Evolutionary conservation across 305 asterid species (phyloP), one percentile per base, ranked within the genome.

Genomic region (Fraxinus greggii): DNA sequence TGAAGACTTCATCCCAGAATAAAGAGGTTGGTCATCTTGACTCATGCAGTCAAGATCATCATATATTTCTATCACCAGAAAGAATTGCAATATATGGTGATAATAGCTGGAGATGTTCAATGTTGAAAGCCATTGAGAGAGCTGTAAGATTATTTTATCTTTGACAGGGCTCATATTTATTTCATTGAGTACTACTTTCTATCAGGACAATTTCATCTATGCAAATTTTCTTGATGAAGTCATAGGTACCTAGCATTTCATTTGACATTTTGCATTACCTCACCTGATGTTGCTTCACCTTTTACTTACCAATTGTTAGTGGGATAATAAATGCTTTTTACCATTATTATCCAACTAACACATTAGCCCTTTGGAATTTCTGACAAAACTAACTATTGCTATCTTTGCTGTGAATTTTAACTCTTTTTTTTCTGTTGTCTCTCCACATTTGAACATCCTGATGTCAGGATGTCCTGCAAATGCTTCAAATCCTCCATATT

Each of bases 11-110:
- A 15, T 77, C 75, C 21, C 77, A 73, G 81, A 80, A 86, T 81
- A 70, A 80, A 88, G 88, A 84, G 84, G 85, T 29, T 82, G 77
- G 73, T 69, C 81, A 79, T 33, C 40, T 35, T 83, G 88, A 81
- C 86, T 67, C 75, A 74, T 75, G 75, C 81, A 40, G 88, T 78
- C 86, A 6, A 79, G 90, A 87, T 84, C 77, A 78, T 86, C 92
- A 86, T 75, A 84, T 95, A 77, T 79, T 87, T 83, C 85, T 93
- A 61, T 85, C 90, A 76, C 94, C 97, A 17, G 97, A 94, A 85
- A 89, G 94, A 87, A 87, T 79, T 84, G 95, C 92, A 70, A 82
- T 95, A 78, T 92, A 92, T 59, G 95, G 98, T 69, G 90, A 92
- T 82, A 81, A 83, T 79, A 84, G 69, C 54, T 95, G 99, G 98